Evolutionary conservation across 2,329 filamentous ascomycete genomes (phyloP), one percentile per base, ranked within the genome.

Genomic region (Volutella citrinella): DNA sequence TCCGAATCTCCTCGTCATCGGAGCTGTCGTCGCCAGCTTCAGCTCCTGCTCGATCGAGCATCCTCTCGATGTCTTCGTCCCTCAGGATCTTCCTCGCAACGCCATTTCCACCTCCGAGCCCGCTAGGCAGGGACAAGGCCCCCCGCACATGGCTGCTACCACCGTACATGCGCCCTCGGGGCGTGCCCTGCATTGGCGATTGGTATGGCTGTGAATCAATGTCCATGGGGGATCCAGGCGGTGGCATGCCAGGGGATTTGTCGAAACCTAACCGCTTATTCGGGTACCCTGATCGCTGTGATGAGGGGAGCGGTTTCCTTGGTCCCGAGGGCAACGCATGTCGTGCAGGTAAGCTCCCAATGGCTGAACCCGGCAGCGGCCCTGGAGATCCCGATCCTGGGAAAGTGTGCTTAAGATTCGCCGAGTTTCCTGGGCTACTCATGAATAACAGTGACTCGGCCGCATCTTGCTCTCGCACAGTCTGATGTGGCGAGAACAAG

Each of bases 361-460:
- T 49, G 11, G 37, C 32, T 9, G 42, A 34, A 1, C 30, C 40
- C 7, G 37, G 12, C 14, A 50, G 49, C 3, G 55, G 54, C 5
- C 49, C 59, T 12, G 66, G 54, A 3, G 66, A 66, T 10, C 56
- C 56, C 1, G 62, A 54, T 1, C 66, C 61, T 1, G 74, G 69
- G 38, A 78, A 78, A 9, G 61, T 55, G 40, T 76, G 74, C 43
- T 77, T 77, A 48, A 82, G 60, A 40, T 78, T 80, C 25, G 75
- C 69, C 27, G 82, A 83, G 57, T 87, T 85, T 12, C 82, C 82
- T 0, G 84, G 84, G 43, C 82, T 87, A 52, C 85, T 88, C 79
- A 93, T 84, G 53, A 90, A 89, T 17, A 91, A 68, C 16, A 93
- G 63, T 1, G 84, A 84, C 54, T 90, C 86, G 28, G 91, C 80